Base-by-base conservation (phyloP, 2,329 filamentous ascomycete species). In the Fusarium tuaranense region DNA sequence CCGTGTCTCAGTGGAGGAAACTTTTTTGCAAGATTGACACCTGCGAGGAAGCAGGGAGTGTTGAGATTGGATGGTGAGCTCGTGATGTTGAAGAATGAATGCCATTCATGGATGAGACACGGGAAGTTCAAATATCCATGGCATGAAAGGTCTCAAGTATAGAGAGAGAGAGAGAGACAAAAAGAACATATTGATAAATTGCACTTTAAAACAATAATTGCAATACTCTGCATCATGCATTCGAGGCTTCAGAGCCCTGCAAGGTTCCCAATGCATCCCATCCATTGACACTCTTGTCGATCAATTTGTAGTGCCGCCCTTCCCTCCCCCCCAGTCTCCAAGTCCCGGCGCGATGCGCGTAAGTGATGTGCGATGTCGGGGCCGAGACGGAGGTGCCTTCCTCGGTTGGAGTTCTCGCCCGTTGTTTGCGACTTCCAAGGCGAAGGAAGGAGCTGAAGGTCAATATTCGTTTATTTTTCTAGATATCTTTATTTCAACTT, bases 1-100 rank as follows among this genome's bases (percentile, higher is more conserved):
- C 66, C 66, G 65, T 73, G 69, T 75, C 72, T 73, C 63, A 68
- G 57, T 59, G 30, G 53, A 59, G 38, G 36, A 41, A 75, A 69
- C 68, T 67, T 53, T 65, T 72, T 72, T 67, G 62, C 44, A 62
- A 48, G 57, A 51, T 46, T 53, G 70, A 74, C 71, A 67, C 60
- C 71, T 72, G 59, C 34, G 51, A 67, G 51, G 41, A 36, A 36
- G 6, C 27, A 20, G 25, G 46, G 48, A 53, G 48, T 32, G 48
- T 32, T 53, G 48, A 53, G 48, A 53, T 51, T 51, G 46, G 46
- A 51, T 51, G 46, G 46, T 16, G 60, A 46, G 46, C 69, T 48
- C 30, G 38, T 39, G 38, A 22, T 46, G 63, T 63, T 67, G 55
- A 61, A 57, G 58, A 62, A 66, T 53, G 48, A 30, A 30, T 30